Evolutionary conservation across 129 eudicot genomes (phyloP).

Genomic region (Dittrichia graveolens): DNA sequence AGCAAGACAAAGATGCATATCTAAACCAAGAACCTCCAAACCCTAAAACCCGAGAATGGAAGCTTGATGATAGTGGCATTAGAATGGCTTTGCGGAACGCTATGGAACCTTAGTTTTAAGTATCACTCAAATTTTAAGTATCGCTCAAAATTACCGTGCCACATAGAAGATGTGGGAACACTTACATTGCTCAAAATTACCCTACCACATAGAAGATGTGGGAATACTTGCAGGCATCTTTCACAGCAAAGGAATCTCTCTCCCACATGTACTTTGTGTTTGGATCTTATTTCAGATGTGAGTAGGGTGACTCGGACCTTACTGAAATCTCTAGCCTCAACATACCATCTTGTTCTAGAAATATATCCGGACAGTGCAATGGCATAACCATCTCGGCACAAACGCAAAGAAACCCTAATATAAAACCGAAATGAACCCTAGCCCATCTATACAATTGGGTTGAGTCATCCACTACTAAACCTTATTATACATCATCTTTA

Average conservation of each 20-base stretch:
- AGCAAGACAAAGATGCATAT: background rate
- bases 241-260: background rate
- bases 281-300: background rate
- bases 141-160: background rate
- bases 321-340: background rate
- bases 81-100: background rate
- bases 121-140: background rate
- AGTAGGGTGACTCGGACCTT: no score
- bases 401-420: no score
- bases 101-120: background rate
- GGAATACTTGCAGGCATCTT: no score
- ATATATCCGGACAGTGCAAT: no score
- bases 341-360: background rate
- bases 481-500: no score
- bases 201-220: no score
- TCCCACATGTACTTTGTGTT: background rate
- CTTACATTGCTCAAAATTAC: background rate
- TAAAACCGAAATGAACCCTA: no score
- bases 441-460: no score
- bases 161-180: background rate
- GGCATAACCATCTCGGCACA: no score
- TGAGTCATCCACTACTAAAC: no score
- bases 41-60: background rate
- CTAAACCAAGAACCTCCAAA: background rate
- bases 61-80: slow-evolving; percentile 7